Evolutionary conservation across 2,329 filamentous ascomycete genomes (phyloP), one percentile per base, ranked within the genome.

Genomic region (Paracoccidioides lutzii): DNA sequence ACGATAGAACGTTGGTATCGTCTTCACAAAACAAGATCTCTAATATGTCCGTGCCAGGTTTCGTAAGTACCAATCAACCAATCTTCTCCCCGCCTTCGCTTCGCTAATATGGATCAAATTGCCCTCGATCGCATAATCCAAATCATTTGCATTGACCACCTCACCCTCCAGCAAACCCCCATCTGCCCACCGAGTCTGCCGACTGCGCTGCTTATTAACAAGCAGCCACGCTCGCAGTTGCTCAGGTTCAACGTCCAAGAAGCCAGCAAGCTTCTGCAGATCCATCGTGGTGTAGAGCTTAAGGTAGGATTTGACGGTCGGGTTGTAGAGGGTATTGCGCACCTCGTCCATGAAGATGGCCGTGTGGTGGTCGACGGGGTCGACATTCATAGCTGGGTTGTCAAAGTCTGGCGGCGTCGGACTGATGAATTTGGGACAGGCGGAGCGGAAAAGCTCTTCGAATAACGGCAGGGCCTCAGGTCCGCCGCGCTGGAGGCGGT

Each of bases 201-300:
- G 87, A 71, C 88, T 96, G 69, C 93, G 87, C 80, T 98, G 93
- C 83, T 98, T 98, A 80, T 94, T 97, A 61, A 98, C 90, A 60
- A 98, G 77, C 59, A 98, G 78, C 87, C 90, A 95, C 58, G 87
- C 87, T 64, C 93, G 85, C 62, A 98, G 81, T 76, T 95, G 90
- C 73, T 97, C 93, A n/a, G 91, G 86, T 74, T 95, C 85, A 58
- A 96, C 89, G 67, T 97, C 93, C 55, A 98, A 81, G 82, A 98
- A 98, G 58, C 90, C 90, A 59, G 93, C 89, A 59, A 98, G 84
- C 78, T 98, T 98, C 79, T 91, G 93, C 60, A 98, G 80, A 68
- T 98, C 93, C 91, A 98, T 97, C 64, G 93, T 98, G 48, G 93
- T 97, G 83, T 98, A 98, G 56, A 98, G 86, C 71, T 95, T 93